A percentile compares a stretch with the other conserved stretches of the same genome.
These are phyloP conservation scores for Achaetomium macrosporum DNA, from an alignment of 2,329 filamentous ascomycete genomes.

Conservation along the genomic window DNA sequence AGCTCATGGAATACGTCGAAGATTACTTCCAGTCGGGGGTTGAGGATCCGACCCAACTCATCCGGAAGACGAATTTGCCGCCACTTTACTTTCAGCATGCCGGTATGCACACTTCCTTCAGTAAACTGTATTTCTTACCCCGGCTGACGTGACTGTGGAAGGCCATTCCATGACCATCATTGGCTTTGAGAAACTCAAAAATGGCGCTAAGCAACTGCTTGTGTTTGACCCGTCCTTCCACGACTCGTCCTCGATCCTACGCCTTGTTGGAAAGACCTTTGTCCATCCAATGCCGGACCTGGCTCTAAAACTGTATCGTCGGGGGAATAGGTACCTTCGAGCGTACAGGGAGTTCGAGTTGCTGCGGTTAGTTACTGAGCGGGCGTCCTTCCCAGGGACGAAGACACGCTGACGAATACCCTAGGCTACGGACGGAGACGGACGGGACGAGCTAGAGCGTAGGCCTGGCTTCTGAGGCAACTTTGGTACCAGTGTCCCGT, in stretches of 20 bases:
- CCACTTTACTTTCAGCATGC: conserved; percentile 89
- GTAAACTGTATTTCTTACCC: neutral
- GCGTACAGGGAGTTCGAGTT: conserved; percentile 75
- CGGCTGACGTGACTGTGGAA: conserved; percentile 18
- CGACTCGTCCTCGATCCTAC: conserved; percentile 58
- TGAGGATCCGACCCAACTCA: conserved; percentile 48
- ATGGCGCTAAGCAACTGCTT: conserved; percentile 63
- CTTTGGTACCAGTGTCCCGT: neutral
- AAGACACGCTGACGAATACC: neutral
- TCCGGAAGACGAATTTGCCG: conserved; percentile 66
- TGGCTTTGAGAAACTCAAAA: conserved; percentile 65
- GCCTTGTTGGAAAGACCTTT: conserved; percentile 46
- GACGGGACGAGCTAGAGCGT: neutral
- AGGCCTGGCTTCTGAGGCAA: neutral
- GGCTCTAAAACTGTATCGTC: conserved; percentile 66
- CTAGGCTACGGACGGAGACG: neutral
- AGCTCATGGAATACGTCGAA: conserved; percentile 63
- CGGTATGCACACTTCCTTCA: conserved; percentile 37
- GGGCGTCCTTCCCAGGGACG: neutral
- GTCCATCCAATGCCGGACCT: conserved; percentile 42
- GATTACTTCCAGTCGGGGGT: conserved; percentile 63
- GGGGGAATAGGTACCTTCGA: conserved; percentile 60
- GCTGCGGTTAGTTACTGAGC: conserved; percentile 52
- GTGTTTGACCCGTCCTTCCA: conserved; percentile 85
- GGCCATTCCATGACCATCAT: conserved; percentile 90